These are phyloP conservation scores for Wickerhamiella sergipiensis DNA, from an alignment of 805 yeast species.

Conservation along the genomic window DNA sequence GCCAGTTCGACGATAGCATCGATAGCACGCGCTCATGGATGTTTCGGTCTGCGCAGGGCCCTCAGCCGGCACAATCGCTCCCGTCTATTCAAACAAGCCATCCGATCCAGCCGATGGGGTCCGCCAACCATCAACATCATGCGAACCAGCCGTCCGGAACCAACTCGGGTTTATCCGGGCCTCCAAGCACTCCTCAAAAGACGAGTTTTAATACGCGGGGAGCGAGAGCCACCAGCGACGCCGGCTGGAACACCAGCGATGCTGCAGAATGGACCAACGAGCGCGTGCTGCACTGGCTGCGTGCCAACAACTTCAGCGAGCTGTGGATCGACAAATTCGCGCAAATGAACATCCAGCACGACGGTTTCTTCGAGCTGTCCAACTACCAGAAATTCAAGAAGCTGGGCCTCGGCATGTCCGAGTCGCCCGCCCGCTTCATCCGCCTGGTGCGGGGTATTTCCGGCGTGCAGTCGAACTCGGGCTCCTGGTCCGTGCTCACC, in stretches of 20 bases:
- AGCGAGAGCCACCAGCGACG: not conserved
- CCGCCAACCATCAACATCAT: too few species aligned
- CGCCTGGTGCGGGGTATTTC: slow-evolving; percentile 33
- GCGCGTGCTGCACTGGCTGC: slow-evolving; percentile 59
- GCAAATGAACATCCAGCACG: slow-evolving; percentile 44
- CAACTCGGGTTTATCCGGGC: too few species aligned
- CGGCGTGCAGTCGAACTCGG: not conserved
- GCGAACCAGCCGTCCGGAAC: too few species aligned
- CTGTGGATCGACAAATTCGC: slow-evolving; percentile 61
- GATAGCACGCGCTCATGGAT: not conserved
- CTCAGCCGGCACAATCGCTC: not conserved
- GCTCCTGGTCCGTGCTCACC: not conserved
- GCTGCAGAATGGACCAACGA: slow-evolving; percentile 50
- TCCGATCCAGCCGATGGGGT: too few species aligned
- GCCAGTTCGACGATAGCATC: slow-evolving; percentile 8
- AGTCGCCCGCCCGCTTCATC: slow-evolving; percentile 45
- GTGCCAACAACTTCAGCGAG: slow-evolving; percentile 49
- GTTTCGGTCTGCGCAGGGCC: not conserved
- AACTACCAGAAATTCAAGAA: slow-evolving; percentile 49
- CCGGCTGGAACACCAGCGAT: slow-evolving; percentile 34
- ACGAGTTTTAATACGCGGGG: not conserved
- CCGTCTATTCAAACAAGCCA: too few species aligned
- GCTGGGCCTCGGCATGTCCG: slow-evolving; percentile 28
- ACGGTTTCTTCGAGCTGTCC: slow-evolving; percentile 48
- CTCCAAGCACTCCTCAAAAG: not conserved